Percentiles rank a stretch among this genome's conserved stretches.
phyloP scores from a whole-genome alignment of 179 eudicot genomes.

The Drosera spatulata region DNA sequence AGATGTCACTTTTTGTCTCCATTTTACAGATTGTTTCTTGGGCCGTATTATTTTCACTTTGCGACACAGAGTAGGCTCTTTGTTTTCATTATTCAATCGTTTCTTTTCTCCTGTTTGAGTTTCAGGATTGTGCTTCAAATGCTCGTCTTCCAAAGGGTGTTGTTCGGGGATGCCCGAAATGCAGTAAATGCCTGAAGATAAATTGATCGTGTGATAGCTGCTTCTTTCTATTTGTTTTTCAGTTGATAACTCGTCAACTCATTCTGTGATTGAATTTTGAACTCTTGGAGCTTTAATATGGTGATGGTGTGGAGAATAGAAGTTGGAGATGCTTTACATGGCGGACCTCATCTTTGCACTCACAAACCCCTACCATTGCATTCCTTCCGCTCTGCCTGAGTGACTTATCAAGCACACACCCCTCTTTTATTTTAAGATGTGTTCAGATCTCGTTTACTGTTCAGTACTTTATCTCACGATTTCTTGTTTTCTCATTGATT shows the following conservation, averaged over 20 bases:
- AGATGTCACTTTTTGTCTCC: not conserved
- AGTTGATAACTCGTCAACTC: not conserved
- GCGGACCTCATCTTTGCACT: too few relatives aligned
- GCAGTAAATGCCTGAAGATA: slow-evolving; percentile 59
- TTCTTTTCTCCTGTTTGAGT: slow-evolving; percentile 5
- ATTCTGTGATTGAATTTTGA: not conserved
- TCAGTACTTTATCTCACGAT: not conserved
- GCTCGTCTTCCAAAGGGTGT: slow-evolving; percentile 58
- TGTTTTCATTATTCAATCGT: not conserved
- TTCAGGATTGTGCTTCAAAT: slow-evolving; percentile 19
- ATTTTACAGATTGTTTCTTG: not conserved
- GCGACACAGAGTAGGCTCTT: not conserved
- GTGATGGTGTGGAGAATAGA: too few relatives aligned
- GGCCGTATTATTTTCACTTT: not conserved
- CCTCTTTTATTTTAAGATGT: not conserved
- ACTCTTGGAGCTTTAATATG: not conserved
- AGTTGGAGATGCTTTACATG: too few relatives aligned
- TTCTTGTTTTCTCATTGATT: not conserved
- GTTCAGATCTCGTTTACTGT: not conserved
- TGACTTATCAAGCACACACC: not conserved
- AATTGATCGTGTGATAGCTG: not conserved
- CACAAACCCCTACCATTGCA: too few relatives aligned
- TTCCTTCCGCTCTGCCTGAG: too few relatives aligned
- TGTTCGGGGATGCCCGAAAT: slow-evolving; percentile 44
- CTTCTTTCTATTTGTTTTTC: slow-evolving; percentile 1